Evolutionary conservation across 2,329 filamentous ascomycete genomes (phyloP).

Genomic region (Xylaria sp.): DNA sequence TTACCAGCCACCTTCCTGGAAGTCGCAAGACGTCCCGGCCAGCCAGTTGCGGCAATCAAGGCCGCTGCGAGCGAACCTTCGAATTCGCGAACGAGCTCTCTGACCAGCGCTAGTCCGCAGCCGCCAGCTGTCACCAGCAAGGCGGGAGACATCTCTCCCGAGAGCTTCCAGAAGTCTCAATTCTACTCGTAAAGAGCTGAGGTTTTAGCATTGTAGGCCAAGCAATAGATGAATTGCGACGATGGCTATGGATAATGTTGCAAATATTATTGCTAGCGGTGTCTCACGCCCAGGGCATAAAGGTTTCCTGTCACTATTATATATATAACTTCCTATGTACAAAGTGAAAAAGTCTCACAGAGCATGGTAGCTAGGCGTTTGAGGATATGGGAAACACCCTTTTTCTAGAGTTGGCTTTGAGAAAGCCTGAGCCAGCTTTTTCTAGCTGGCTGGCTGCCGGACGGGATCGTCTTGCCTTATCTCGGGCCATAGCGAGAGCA

Average conservation of each 20-base stretch:
- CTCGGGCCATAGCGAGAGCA: constrained; percentile 19
- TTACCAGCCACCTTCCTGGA: constrained; percentile 92
- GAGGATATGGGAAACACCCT: constrained; percentile 11
- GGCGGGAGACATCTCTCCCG: constrained; percentile 63
- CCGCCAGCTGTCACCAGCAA: constrained; percentile 55
- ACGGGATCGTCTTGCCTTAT: constrained; percentile 11
- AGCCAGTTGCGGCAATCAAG: constrained; percentile 64
- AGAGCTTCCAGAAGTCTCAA: constrained; percentile 67
- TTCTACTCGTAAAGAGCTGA: constrained; percentile 61
- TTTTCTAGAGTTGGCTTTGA: constrained; percentile 9
- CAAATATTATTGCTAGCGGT: constrained; percentile 26
- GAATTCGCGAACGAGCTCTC: constrained; percentile 59
- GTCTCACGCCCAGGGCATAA: not conserved
- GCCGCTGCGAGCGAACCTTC: constrained; percentile 55
- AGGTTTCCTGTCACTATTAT: constrained; percentile 15
- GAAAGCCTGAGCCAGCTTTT: not conserved
- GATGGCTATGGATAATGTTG: not conserved
- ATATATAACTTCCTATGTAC: constrained; percentile 35
- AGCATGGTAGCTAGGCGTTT: constrained; percentile 35
- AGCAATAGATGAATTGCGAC: too few species aligned
- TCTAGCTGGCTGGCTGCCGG: not conserved
- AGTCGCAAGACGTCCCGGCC: constrained; percentile 67
- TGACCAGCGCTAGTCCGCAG: constrained; percentile 57
- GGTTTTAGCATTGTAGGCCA: not conserved
- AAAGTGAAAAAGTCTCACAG: constrained; percentile 28